A percentile compares a stretch with the other conserved stretches of the same genome.
These are phyloP conservation scores for Zanthoxylum bungeanum DNA, from an alignment of 345 rosid species.

Conservation along the genomic window DNA sequence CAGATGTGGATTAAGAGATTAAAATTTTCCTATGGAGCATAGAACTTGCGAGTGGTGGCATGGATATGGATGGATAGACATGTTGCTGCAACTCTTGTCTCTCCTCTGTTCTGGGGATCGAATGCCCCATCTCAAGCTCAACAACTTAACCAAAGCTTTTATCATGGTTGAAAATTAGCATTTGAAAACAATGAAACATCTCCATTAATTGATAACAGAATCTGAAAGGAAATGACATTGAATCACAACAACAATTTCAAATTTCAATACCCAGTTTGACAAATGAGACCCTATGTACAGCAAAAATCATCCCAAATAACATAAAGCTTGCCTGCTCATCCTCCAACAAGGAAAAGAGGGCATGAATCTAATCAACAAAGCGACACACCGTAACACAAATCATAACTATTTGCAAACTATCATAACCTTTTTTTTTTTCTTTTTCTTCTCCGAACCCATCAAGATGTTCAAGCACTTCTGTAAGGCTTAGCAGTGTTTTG, in stretches of 20 bases:
- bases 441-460: background rate
- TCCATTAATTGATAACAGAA: slow-evolving; percentile 21
- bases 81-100: background rate
- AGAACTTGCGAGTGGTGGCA: background rate
- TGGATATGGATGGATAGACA: background rate
- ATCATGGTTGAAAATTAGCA: background rate
- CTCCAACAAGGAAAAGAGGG: too few relatives aligned
- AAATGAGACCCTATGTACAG: slow-evolving; percentile 17
- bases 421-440: background rate
- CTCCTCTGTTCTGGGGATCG: background rate
- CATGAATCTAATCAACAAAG: too few relatives aligned
- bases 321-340: too few relatives aligned
- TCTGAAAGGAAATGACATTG: slow-evolving; percentile 22
- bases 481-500: slow-evolving; percentile 33
- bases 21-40: background rate
- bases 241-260: slow-evolving; percentile 2
- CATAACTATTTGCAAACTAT: background rate
- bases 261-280: slow-evolving; percentile 1
- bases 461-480: slow-evolving; percentile 44
- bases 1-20: background rate
- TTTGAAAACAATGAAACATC: background rate
- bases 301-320: slow-evolving; percentile 16
- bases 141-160: background rate
- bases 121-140: background rate
- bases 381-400: too few relatives aligned